These are phyloP conservation scores for Bryopsis sp. DNA, from an alignment of 139 green algal species.

Conservation along the genomic window DNA sequence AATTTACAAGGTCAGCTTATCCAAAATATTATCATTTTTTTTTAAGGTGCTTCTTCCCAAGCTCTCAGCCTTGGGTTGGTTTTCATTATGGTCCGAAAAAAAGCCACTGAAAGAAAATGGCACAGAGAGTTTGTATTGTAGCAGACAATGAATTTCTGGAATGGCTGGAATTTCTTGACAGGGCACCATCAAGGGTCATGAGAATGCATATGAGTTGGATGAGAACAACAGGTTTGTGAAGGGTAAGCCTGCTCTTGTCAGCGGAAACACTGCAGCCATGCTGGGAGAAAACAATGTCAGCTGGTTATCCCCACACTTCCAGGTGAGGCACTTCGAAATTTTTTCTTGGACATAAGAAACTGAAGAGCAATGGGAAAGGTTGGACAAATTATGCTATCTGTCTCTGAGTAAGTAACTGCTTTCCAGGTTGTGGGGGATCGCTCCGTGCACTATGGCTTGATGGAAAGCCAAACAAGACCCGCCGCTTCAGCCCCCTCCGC, in stretches of 20 bases:
- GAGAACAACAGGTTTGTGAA: slow-evolving; percentile 57
- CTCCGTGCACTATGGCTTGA: slow-evolving; percentile 14
- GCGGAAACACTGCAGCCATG: slow-evolving; percentile 87
- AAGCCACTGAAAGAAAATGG: too few species aligned
- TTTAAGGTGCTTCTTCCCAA: too few species aligned
- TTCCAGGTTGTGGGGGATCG: slow-evolving; percentile 11
- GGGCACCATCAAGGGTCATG: slow-evolving; percentile 66
- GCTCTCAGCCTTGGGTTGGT: too few species aligned
- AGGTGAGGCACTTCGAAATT: too few species aligned
- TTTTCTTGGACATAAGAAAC: too few species aligned
- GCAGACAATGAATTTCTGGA: slow-evolving; percentile 2
- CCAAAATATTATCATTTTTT: too few species aligned
- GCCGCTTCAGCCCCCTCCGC: too few species aligned
- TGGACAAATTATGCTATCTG: too few species aligned
- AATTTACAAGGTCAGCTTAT: slow-evolving; percentile 13
- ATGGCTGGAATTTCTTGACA: slow-evolving; percentile 22
- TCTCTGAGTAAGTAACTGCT: too few species aligned
- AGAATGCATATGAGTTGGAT: slow-evolving; percentile 71
- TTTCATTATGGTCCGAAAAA: too few species aligned
- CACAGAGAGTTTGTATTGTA: too few species aligned
- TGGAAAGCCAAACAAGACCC: not conserved
- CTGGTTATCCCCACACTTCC: slow-evolving; percentile 18
- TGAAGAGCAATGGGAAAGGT: too few species aligned
- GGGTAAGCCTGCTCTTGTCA: slow-evolving; percentile 72
- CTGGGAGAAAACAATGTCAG: slow-evolving; percentile 44